Base-by-base conservation (phyloP, 2,329 filamentous ascomycete genomes). In the Myriangium duriaei region DNA sequence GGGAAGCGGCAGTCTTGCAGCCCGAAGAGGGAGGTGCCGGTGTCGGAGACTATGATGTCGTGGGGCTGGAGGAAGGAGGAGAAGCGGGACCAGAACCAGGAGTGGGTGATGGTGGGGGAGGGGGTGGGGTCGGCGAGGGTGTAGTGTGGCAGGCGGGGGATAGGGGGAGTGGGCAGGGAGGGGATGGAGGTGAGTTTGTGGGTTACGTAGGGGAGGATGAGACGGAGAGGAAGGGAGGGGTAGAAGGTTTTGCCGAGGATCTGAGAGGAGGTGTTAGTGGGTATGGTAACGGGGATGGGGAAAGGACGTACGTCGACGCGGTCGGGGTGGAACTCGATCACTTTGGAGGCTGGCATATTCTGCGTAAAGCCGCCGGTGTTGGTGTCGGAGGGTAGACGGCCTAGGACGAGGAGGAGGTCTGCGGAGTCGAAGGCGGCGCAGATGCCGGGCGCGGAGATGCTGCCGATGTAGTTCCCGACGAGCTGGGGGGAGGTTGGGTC, bases 301-400 rank as follows among this genome's bases (percentile, higher is more conserved):
- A 13, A 31, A 9, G 39, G 17, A 40, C 46, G 40, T 43, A 62
- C 53, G 6, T 54, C 45, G n/a, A 63, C 59, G 4, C 54, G 47
- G 29, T 55, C 47, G 1, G 57, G 53, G 34, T 63, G 56, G 32
- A 65, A 54, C 19, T 57, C 46, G 11, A 63, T 53, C 1, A 49
- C 49, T 11, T 48, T 57, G 1, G 35, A 40, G 4, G 51, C 43
- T 0, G 52, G 42, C 11, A 63, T 38, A 5, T 52, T 50, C 17
- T 61, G 49, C 4, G 60, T 57, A 47, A 64, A 65, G 11, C 52
- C 54, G 1, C 58, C 61, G 1, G 59, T 55, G 39, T 65, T 66
- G 5, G 61, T 64, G 37, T 65, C 63, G 7, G 54, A 51, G 5
- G 59, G 57, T 7, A 65, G 45, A 28, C 56, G 57, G 2, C 62